phyloP scores from a whole-genome alignment of 495 filamentous ascomycete species.

The Neurospora tetrasperma region DNA sequence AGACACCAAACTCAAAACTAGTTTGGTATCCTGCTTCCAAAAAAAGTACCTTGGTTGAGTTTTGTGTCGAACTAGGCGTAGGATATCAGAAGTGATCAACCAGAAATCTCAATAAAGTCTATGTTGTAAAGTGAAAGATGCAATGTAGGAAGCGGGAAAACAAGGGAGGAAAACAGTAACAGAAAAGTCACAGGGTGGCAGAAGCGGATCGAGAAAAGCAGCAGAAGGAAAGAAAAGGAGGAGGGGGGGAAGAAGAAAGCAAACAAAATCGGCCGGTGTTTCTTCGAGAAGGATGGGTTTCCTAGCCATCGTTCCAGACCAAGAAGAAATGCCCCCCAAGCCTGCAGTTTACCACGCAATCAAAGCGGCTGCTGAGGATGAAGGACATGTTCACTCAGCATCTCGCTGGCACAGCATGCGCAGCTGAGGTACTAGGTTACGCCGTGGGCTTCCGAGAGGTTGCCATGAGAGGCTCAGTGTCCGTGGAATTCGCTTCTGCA shows the following conservation, averaged over 20 bases:
- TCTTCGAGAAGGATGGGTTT: neutral
- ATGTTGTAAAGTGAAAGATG: neutral
- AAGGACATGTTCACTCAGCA: neutral
- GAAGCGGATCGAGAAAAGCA: neutral
- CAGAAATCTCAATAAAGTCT: neutral
- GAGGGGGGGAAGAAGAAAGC: neutral
- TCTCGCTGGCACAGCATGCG: neutral
- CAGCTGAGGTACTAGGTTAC: neutral
- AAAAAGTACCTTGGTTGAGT: neutral
- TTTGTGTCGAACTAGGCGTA: neutral
- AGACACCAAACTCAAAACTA: neutral
- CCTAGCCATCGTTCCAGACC: neutral
- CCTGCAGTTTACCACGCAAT: neutral
- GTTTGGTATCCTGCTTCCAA: neutral
- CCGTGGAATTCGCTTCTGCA: neutral
- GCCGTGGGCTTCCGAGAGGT: neutral
- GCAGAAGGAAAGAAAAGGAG: neutral
- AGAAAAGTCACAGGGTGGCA: neutral
- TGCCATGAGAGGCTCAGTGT: neutral
- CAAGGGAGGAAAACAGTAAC: neutral
- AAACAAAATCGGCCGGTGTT: neutral
- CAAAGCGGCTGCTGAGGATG: neutral
- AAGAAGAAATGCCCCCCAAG: neutral
- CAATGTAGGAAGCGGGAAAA: neutral
- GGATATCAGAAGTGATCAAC: neutral